Evolutionary conservation across 371 early-diverging fungal species (phyloP).

Genomic region (Mortierella sp.): DNA sequence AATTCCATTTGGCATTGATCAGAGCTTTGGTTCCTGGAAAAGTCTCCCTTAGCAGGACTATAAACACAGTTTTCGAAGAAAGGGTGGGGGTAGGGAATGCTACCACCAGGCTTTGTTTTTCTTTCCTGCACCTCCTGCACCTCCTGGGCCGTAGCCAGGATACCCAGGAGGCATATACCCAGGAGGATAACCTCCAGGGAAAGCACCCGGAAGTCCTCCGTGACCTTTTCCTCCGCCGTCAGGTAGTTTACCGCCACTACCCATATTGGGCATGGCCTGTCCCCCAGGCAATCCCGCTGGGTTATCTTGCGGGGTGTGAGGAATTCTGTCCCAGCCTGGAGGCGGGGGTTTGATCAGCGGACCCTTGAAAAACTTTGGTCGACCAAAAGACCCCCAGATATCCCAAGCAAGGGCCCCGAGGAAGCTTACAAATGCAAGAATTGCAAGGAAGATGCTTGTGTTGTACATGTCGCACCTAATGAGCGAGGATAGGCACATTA

Average conservation of each 20-base stretch:
- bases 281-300: conserved; percentile 9
- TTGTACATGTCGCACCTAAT: conserved; percentile 70
- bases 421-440: conserved; percentile 60
- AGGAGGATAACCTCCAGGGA: conserved; percentile 20
- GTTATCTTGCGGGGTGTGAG: neutral
- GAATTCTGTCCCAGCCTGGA: conserved; percentile 23
- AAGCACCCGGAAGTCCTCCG: conserved; percentile 13
- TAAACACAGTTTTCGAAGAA: no score
- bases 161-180: conserved; percentile 5
- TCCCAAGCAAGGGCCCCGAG: conserved; percentile 62
- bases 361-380: conserved; percentile 18
- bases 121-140: conserved; percentile 3
- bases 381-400: conserved; percentile 57
- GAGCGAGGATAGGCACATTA: neutral
- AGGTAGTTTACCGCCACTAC: no score
- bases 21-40: no score
- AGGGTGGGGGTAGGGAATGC: neutral
- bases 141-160: neutral
- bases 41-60: no score
- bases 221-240: conserved; percentile 5
- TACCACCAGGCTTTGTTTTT: conserved; percentile 38
- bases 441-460: conserved; percentile 64
- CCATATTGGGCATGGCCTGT: no score
- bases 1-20: no score
- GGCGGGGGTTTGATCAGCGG: conserved; percentile 37